Evolutionary conservation across 2,329 filamentous ascomycete genomes (phyloP), one percentile per base, ranked within the genome.

Genomic region (Aspergillus tamarii): DNA sequence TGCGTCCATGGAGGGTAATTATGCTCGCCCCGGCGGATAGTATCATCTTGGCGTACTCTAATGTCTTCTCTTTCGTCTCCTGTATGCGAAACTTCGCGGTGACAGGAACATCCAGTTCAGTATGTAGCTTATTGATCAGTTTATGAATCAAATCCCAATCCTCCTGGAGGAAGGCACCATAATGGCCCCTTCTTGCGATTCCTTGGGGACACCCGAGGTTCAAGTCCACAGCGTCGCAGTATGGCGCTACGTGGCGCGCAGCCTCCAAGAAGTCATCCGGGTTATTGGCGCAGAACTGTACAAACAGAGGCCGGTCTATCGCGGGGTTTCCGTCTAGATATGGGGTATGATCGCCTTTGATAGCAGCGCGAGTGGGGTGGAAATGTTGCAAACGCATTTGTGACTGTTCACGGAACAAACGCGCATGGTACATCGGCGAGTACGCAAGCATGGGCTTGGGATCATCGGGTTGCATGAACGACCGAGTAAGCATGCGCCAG

Each of bases 131-230:
- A 71, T 90, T 89, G 73, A 99, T 92, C 74, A 99, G 83, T n/a
- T 84, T 84, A 73, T 89, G 90, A 62, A 99, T 91, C 61, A 96
- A 82, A 26, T 89, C 87, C 83, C 93, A 93, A 72, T 98, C 91
- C 76, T 99, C 95, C 78, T 99, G 95, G 69, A 99, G 78, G 73
- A 98, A 99, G 0, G 94, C 91, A 26, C 95, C 95, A 73, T 99
- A 99, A 76, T 92, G 89, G 10, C 95, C 95, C 76, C 91, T 91
- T 76, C 88, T 88, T 39, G 95, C 95, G 69, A 99, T 99, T 1
- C 94, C 94, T 76, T 99, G 95, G 0, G 95, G 95, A 79, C 95
- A 99, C 9, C 95, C 95, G 5, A 99, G 84, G 76, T 99, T 99
- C 70, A 99, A 81, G 77, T 99, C 95, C 4, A 99, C 91, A 9